These are phyloP conservation scores for Russula virescens DNA, from an alignment of 768 basidiomycete genomes.

Conservation along the genomic window DNA sequence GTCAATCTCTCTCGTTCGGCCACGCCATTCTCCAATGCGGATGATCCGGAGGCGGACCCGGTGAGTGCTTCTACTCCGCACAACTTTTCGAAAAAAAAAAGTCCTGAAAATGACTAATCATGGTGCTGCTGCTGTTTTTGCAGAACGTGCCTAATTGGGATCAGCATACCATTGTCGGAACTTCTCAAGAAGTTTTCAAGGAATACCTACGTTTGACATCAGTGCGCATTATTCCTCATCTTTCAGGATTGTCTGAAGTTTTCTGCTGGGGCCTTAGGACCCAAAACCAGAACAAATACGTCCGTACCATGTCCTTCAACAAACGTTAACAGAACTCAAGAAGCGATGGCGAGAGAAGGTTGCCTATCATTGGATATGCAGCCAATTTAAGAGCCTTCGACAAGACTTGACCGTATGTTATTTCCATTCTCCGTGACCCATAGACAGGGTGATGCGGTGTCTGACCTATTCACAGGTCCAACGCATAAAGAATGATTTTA, in stretches of 20 bases:
- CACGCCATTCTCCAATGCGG: slow-evolving; percentile 46
- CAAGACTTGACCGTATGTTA: slow-evolving; percentile 92
- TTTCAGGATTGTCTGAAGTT: neutral
- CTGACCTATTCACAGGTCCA: slow-evolving; percentile 62
- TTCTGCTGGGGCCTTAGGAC: slow-evolving; percentile 55
- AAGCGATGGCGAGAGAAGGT: slow-evolving; percentile 76
- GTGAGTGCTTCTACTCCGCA: slow-evolving; percentile 37
- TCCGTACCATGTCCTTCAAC: slow-evolving; percentile 75
- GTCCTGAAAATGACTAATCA: too few relatives aligned
- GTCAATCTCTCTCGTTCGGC: slow-evolving; percentile 35
- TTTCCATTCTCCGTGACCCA: slow-evolving; percentile 9
- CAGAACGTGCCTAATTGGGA: slow-evolving; percentile 99
- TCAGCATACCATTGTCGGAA: slow-evolving; percentile 90
- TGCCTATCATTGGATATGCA: slow-evolving; percentile 89
- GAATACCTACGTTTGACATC: slow-evolving; percentile 92
- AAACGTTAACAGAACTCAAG: slow-evolving; percentile 84
- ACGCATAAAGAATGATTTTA: slow-evolving; percentile 97
- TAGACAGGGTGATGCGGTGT: slow-evolving; percentile 3
- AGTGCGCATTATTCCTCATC: slow-evolving; percentile 39
- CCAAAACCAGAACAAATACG: slow-evolving; percentile 93
- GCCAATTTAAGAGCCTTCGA: slow-evolving; percentile 94
- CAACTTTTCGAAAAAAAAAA: too few relatives aligned
- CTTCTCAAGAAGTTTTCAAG: slow-evolving; percentile 85
- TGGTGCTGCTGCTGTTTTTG: neutral
- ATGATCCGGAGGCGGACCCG: slow-evolving; percentile 69